Percentiles rank a stretch among this genome's conserved stretches.
Conservation (phyloP, 345 rosid genomes). For the Eucalyptus erythrocorys region DNA sequence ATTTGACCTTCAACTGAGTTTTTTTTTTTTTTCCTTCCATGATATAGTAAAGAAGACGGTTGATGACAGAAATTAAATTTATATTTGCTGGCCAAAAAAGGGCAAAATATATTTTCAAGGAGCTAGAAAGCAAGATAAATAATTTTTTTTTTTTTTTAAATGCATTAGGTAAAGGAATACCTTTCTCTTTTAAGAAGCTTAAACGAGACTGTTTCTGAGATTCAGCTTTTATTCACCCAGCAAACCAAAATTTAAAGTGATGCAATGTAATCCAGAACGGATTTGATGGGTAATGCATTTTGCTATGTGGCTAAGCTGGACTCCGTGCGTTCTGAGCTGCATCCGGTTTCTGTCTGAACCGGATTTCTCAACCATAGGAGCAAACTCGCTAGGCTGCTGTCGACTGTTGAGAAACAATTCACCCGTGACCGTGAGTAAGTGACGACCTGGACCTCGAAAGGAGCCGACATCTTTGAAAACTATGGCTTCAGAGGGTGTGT, state of each 20-base stretch:
- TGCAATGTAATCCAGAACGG: neutral
- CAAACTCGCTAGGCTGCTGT: neutral
- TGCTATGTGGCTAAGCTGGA: neutral
- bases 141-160: neutral
- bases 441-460: neutral
- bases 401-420: neutral
- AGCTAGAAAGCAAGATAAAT: neutral
- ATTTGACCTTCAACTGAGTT: slow-evolving; percentile 7
- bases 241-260: neutral
- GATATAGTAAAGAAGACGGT: neutral
- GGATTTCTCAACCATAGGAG: neutral
- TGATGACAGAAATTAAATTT: neutral
- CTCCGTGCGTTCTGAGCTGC: neutral
- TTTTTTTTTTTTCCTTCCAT: neutral
- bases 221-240: neutral
- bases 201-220: neutral
- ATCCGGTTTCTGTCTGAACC: neutral
- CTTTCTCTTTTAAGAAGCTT: neutral
- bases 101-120: neutral
- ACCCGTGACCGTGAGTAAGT: neutral
- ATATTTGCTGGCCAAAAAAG: neutral
- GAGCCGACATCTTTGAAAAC: neutral
- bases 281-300: neutral
- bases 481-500: neutral
- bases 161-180: neutral